phyloP scores from a whole-genome alignment of 2,329 filamentous ascomycete species.

The Nigrospora osmanthi region DNA sequence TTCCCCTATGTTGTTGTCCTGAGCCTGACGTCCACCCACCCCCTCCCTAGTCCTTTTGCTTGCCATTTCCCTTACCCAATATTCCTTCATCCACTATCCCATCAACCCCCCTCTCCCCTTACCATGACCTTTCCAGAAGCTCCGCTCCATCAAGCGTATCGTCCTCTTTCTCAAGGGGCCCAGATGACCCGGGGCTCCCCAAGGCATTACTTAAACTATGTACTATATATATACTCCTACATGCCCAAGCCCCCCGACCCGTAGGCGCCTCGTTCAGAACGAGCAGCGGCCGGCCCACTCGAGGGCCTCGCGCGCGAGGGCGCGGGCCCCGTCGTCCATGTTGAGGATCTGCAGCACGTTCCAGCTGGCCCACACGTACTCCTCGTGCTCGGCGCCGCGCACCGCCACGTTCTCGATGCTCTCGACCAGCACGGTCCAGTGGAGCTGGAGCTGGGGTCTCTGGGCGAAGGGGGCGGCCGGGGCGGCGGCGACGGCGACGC shows the following conservation, averaged over 20 bases:
- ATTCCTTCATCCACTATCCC: not conserved
- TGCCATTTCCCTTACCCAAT: too few relatives aligned
- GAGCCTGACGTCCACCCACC: too few relatives aligned
- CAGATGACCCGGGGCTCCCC: too few relatives aligned
- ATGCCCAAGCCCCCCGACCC: too few relatives aligned
- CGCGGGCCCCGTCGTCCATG: slow-evolving; percentile 9
- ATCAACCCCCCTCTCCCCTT: not conserved
- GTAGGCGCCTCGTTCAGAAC: slow-evolving; percentile 1
- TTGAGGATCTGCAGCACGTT: slow-evolving; percentile 8
- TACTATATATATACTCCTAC: too few relatives aligned
- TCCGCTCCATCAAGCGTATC: too few relatives aligned
- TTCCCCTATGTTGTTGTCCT: too few relatives aligned
- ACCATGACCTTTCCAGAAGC: not conserved
- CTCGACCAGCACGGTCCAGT: slow-evolving; percentile 18
- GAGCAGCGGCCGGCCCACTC: slow-evolving; percentile 15
- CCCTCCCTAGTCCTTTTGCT: too few relatives aligned
- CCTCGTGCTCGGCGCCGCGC: slow-evolving; percentile 19
- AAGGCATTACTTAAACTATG: too few relatives aligned
- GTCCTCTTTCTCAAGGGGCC: too few relatives aligned
- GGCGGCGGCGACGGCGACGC: too few relatives aligned
- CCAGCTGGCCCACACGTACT: slow-evolving; percentile 18
- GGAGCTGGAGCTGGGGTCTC: slow-evolving; percentile 13
- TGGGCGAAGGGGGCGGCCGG: too few relatives aligned
- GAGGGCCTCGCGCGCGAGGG: slow-evolving; percentile 14
- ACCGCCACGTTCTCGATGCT: slow-evolving; percentile 17